Base-by-base conservation (phyloP, 441 rosid species). In the Melastoma candidum region DNA sequence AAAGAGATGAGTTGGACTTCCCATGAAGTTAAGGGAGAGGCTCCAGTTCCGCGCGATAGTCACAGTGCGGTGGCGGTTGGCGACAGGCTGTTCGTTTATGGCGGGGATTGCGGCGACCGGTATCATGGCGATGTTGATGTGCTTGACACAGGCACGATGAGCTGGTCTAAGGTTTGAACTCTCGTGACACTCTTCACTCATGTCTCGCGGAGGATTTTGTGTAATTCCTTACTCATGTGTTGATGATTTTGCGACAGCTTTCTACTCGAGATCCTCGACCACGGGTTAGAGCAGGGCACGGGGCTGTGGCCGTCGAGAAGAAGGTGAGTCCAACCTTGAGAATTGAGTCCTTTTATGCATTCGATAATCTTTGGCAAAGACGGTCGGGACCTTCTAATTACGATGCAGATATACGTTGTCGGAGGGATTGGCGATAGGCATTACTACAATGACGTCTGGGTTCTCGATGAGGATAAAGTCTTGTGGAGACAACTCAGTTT, bases 361-460 rank as follows among this genome's bases (percentile, higher is more conserved):
- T 41, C 32, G 9, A 14, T 47, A n/a, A 1, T 25, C 47, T 17
- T 58, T 13, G 1, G 44, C 29, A 36, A 12, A 9, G 25, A 36
- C 10, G 32, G 9, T 9, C 46, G 2, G 7, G 54, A 32, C 5
- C 63, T 41, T 13, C 29, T 25, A 46, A 26, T 51, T 52, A 26
- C 14, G 39, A 25, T 71, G 57, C 78, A 85, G 94, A 71, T 82
- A 56, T 80, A 70, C 63, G 66, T 82, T 26, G 69, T 80, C 26
- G 94, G 94, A 50, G 94, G 89, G 39, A 85, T 85, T 12, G 94
- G 94, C 39, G 85, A 78, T 68, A 77, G 78, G 55, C 75, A 74
- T 51, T 82, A 85, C 66, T 85, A 77, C 65, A 77, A 69, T 27
- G 94, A 82, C 62, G 76, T 82, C 44, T 85, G 94, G 94, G 63